Evolutionary conservation across 495 filamentous ascomycete genomes (phyloP), one percentile per base, ranked within the genome.

Genomic region (Trichoderma orchidacearum): DNA sequence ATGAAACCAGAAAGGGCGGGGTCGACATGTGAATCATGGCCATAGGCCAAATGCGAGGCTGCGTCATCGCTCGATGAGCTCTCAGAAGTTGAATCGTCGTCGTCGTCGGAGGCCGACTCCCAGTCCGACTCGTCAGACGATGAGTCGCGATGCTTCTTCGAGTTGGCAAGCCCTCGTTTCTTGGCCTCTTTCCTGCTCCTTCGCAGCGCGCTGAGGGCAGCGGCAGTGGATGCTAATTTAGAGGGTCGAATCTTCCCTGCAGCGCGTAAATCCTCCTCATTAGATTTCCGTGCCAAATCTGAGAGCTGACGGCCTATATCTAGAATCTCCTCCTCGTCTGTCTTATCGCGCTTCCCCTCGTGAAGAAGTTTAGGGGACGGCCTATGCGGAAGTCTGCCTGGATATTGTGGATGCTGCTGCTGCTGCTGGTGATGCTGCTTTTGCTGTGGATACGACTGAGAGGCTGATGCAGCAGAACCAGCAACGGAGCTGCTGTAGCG

Each of bases 251-350:
- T 56, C 35, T 59, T 66, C 35, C 74, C 75, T n/a, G 62, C 64
- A 18, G 66, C 66, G 36, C 66, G 65, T 25, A 74, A 66, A 9
- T 78, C 73, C 13, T 67, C 65, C 7, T 56, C 45, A 59, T 78
- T 76, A 38, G 75, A 63, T 50, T 66, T 63, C 53, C 67, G 66
- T 15, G 75, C 75, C 15, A 76, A 59, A 56, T 75, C 70, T 18
- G 70, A 68, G 25, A 78, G 68, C 61, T 71, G 62, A 38, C 72
- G 68, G 50, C 75, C 75, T 52, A 78, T 60, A 41, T 68, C 71
- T 21, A 75, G 53, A 50, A 78, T 78, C 58, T 77, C 74, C 58
- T 77, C 74, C 58, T 76, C 73, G 58, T 78, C 75, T 6, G 72
- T 75, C 61, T 72, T 68, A 25, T 62, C 64, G 15, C 66, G 65